phyloP scores from a whole-genome alignment of 2,329 filamentous ascomycete genomes.

The Mollisia scopiformis region DNA sequence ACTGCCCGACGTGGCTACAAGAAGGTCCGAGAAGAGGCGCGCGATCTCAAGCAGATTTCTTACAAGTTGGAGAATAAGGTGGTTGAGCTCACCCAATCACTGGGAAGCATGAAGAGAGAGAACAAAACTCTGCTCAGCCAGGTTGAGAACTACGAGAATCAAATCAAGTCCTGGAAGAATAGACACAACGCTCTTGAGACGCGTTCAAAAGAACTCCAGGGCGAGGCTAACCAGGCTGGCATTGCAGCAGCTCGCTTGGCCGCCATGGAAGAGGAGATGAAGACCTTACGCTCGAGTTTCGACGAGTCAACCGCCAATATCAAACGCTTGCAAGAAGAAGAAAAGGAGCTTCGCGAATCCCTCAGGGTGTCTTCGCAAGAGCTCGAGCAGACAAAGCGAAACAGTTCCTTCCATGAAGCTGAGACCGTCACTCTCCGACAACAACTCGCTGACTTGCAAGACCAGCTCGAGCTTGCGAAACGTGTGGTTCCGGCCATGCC shows the following conservation, averaged over 20 bases:
- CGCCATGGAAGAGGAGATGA: slow-evolving; percentile 95
- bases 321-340: slow-evolving; percentile 93
- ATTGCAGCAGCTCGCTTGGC: slow-evolving; percentile 89
- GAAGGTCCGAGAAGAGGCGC: slow-evolving; percentile 88
- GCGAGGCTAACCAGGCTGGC: slow-evolving; percentile 95
- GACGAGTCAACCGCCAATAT: slow-evolving; percentile 89
- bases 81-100: slow-evolving; percentile 91
- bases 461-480: slow-evolving; percentile 88
- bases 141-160: slow-evolving; percentile 93
- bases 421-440: slow-evolving; percentile 86
- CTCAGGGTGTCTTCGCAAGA: slow-evolving; percentile 79
- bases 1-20: slow-evolving; percentile 84
- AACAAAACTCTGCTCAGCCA: slow-evolving; percentile 89
- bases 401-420: slow-evolving; percentile 75
- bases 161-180: slow-evolving; percentile 95
- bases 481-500: slow-evolving; percentile 62
- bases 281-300: slow-evolving; percentile 84
- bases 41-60: slow-evolving; percentile 98
- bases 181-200: slow-evolving; percentile 88
- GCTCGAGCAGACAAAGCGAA: slow-evolving; percentile 76
- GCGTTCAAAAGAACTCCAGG: slow-evolving; percentile 90
- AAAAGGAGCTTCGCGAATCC: slow-evolving; percentile 81
- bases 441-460: slow-evolving; percentile 86
- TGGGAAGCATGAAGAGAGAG: slow-evolving; percentile 90
- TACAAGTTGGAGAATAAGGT: slow-evolving; percentile 99